Evolutionary conservation across 2,329 filamentous ascomycete genomes (phyloP).

Genomic region (Microsporum canis): DNA sequence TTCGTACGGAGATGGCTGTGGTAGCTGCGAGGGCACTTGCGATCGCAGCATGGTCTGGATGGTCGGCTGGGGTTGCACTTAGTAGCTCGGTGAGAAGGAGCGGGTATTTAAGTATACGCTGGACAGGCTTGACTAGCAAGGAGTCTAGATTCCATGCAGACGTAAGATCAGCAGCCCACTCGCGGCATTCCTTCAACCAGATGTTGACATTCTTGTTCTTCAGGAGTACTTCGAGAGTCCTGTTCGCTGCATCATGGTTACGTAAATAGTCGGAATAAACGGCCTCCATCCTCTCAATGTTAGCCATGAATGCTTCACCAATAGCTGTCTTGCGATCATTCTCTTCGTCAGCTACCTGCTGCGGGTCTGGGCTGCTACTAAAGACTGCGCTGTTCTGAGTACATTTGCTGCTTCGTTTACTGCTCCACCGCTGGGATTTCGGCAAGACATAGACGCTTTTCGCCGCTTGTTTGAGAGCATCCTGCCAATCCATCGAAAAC

Average conservation of each 20-base stretch:
- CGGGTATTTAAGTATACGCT: slow-evolving; percentile 87
- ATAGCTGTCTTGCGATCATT: slow-evolving; percentile 49
- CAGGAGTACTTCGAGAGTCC: slow-evolving; percentile 43
- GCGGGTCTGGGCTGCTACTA: slow-evolving; percentile 19
- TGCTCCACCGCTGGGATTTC: slow-evolving; percentile 43
- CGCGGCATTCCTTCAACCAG: slow-evolving; percentile 88
- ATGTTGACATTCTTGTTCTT: slow-evolving; percentile 49
- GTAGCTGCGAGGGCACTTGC: slow-evolving; percentile 61
- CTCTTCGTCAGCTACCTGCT: slow-evolving; percentile 38
- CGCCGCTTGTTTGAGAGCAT: slow-evolving; percentile 68
- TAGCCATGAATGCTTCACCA: slow-evolving; percentile 47
- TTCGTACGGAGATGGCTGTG: slow-evolving; percentile 51
- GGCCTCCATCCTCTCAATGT: slow-evolving; percentile 50
- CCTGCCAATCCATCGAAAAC: slow-evolving; percentile 71
- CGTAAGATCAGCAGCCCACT: slow-evolving; percentile 83
- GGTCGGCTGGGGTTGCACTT: slow-evolving; percentile 65
- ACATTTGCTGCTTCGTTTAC: slow-evolving; percentile 40
- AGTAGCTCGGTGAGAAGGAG: slow-evolving; percentile 71
- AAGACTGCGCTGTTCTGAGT: slow-evolving; percentile 22
- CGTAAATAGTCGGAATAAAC: slow-evolving; percentile 55
- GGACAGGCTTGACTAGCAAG: slow-evolving; percentile 92
- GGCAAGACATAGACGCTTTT: slow-evolving; percentile 65
- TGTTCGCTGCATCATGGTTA: slow-evolving; percentile 54
- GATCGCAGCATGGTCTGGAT: slow-evolving; percentile 67
- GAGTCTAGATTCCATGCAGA: slow-evolving; percentile 92